Evolutionary conservation across 2,329 filamentous ascomycete genomes (phyloP), one percentile per base, ranked within the genome.

Genomic region (Thyridium curvatum): DNA sequence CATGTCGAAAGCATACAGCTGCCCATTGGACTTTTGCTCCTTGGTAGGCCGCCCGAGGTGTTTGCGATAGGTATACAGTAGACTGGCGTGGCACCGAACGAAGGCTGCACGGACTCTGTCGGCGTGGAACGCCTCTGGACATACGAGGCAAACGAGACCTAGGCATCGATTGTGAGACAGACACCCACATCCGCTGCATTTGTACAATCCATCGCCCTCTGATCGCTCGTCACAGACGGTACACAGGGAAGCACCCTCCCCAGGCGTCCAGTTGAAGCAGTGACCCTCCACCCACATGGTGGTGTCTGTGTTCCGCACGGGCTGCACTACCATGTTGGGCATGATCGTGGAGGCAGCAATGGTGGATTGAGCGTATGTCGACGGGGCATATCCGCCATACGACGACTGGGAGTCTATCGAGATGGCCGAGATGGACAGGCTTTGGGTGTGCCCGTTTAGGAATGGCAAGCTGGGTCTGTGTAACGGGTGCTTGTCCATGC

Each of bases 221-320:
- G 83, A 76, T 43, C 77, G 81, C 34, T 91, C 86, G 34, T 89
- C 84, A 53, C 86, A 93, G 35, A 91, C 73, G 1, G 78, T 78
- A 58, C 86, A 93, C 6, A 18, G 14, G 14, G 16, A 12, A 14
- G 17, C 7, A 12, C 32, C 32, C 49, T 90, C 84, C 13, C 71
- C 65, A 1, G 67, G 54, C 38, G 71, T 69, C 69, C 78, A 84
- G 43, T 81, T 75, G 62, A 93, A 77, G 59, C 84, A 90, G 63
- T 93, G 86, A 0, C 86, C 86, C 59, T 93, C 86, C 2, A 88
- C 83, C 86, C 86, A 93, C 35, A 87, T 79, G 1, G 76, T 86
- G 2, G 80, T 86, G 35, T 89, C 84, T 1, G 85, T 88, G 53
- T 91, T 87, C 34, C 71, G 71, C 8, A 91, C 86, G 1, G 84